A percentile compares a stretch with the other conserved stretches of the same genome.
These are phyloP conservation scores for Serendipita sp. DNA, from an alignment of 768 basidiomycete species.

Conservation along the genomic window DNA sequence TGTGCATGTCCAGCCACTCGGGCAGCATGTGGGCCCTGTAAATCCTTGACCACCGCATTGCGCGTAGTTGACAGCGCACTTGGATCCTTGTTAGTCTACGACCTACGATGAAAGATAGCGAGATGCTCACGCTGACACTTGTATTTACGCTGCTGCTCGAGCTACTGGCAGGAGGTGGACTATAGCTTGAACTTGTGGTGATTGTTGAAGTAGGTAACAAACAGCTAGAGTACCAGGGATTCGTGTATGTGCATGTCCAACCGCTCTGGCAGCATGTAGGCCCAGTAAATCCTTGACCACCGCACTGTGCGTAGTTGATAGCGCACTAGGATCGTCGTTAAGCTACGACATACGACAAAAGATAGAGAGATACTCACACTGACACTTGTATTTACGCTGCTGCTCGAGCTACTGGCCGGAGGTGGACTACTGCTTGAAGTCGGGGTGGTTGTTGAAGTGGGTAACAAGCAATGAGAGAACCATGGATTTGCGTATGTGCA, in stretches of 20 bases:
- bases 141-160: background rate
- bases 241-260: background rate
- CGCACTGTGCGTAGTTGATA: background rate
- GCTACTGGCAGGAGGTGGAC: no score
- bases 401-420: no score
- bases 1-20: constrained; percentile 7
- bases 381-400: background rate
- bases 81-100: background rate
- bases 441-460: no score
- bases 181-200: no score
- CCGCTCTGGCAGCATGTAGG: constrained; percentile 5
- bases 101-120: no score
- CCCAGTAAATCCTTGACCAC: constrained; percentile 1
- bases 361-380: background rate
- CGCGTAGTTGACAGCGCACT: background rate
- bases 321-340: background rate
- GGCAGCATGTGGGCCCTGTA: constrained; percentile 8
- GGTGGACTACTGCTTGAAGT: no score
- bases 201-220: background rate
- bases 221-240: background rate
- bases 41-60: constrained; percentile 9
- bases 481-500: constrained; percentile 1
- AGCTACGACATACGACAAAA: background rate
- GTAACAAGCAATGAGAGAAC: background rate
- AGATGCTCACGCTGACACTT: no score